Evolutionary conservation across 441 rosid genomes (phyloP), one percentile per base, ranked within the genome.

Genomic region (Populus hybrid): DNA sequence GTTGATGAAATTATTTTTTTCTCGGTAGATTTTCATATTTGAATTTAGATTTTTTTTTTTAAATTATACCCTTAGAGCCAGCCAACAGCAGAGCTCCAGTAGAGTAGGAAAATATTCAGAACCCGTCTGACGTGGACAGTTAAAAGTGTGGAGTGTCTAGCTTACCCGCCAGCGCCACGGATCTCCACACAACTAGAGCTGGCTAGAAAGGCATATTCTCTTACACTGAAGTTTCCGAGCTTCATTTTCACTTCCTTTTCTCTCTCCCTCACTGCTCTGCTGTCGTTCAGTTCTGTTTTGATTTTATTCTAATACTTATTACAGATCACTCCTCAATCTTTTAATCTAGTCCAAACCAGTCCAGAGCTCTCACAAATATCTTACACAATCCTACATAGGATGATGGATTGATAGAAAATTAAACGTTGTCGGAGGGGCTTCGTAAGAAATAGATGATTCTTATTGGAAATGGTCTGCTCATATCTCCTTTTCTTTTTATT

Each of bases 231-330:
- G 59, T 40, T 67, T 73, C 20, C 69, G 2, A 50, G n/a, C 59
- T 54, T 42, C 61, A 57, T 20, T 76, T 8, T 76, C 73, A 16
- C 69, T 40, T 6, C 24, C 61, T 42, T 73, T 61, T 69, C 69
- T 76, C 78, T 64, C 69, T 76, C 78, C 57, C 69, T 73, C 69
- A 82, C 21, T 57, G 64, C 69, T 80, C 14, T 42, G 42, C 63
- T 50, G 73, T 67, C 71, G 30, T 26, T 23, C 16, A 8, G 67
- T 21, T 64, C 67, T 64, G 14, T 21, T 26, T 26, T 24, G 5
- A 16, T 50, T 14, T 16, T 50, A 50, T 50, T 16, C 59, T 7
- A 5, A 50, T 50, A 50, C 2, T 50, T 50, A 16, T 5, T 50
- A 50, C 59, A 50, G 8, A 16, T 50, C 59, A 16, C n/a, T 50